Conservation (phyloP, 2,329 filamentous ascomycete species). For the Ophiostoma himal-ulmi region DNA sequence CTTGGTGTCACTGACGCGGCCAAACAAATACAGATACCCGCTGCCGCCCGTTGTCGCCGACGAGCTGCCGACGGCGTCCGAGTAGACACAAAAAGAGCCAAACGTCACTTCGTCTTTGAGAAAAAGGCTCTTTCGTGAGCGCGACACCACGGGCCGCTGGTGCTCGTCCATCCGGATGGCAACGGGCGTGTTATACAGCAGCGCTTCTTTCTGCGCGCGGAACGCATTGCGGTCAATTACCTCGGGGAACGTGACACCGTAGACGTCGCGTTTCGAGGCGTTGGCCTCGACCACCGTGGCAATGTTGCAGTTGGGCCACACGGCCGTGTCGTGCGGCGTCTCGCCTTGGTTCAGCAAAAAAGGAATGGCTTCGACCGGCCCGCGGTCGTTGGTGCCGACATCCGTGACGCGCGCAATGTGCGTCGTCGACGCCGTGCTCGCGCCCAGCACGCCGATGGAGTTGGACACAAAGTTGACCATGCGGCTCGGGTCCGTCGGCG, state of each 20-base stretch:
- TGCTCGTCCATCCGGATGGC: constrained; percentile 20
- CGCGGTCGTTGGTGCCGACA: constrained; percentile 8
- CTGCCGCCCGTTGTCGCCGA: constrained; percentile 8
- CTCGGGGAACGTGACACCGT: constrained; percentile 21
- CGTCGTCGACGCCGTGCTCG: neutral
- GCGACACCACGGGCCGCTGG: constrained; percentile 17
- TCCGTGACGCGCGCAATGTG: constrained; percentile 20
- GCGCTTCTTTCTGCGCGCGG: constrained; percentile 16
- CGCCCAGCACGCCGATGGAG: constrained; percentile 22
- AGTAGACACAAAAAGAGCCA: constrained; percentile 23
- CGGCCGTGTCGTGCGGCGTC: constrained; percentile 4
- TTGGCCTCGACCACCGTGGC: constrained; percentile 13
- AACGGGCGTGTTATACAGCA: constrained; percentile 25
- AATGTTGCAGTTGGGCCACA: constrained; percentile 27
- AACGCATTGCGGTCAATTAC: constrained; percentile 25
- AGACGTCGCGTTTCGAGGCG: constrained; percentile 2
- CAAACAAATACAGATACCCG: constrained; percentile 26
- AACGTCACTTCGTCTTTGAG: constrained; percentile 21
- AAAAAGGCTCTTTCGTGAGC: constrained; percentile 21
- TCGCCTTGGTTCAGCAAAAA: constrained; percentile 22
- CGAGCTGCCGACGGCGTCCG: constrained; percentile 8
- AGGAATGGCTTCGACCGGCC: constrained; percentile 20
- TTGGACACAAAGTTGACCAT: constrained; percentile 26
- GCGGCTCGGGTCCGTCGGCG: constrained; percentile 20
- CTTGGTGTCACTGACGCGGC: constrained; percentile 22